Conservation (phyloP, 106 monocot genomes). For the Allium cepa region DNA sequence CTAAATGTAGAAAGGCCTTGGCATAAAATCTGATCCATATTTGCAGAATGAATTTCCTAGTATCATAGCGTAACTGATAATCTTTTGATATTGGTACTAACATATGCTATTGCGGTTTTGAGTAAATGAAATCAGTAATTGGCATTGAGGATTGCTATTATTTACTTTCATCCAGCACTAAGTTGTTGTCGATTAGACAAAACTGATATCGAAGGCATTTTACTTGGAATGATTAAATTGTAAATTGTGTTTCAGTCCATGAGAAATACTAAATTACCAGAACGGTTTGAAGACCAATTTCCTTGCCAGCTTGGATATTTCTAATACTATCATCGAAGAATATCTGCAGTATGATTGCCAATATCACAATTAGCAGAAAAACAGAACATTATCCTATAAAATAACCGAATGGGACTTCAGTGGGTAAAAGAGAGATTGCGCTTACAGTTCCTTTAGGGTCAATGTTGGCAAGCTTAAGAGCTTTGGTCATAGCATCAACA, state of each 20-base stretch:
- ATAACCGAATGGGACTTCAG: background rate
- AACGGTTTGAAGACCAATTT: constrained; percentile 77
- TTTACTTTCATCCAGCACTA: background rate
- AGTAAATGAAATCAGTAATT: background rate
- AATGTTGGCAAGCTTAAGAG: constrained; percentile 64
- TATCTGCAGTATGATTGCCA: constrained; percentile 26
- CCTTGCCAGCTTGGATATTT: constrained; percentile 69
- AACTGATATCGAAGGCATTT: background rate
- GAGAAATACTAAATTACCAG: constrained; percentile 37
- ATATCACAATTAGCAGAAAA: background rate
- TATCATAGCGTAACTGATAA: too few species aligned
- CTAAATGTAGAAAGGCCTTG: too few species aligned
- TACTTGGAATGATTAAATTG: background rate
- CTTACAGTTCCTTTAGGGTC: constrained; percentile 66
- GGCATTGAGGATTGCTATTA: background rate
- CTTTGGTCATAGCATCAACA: constrained; percentile 56
- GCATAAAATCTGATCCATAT: too few species aligned
- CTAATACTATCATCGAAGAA: constrained; percentile 92
- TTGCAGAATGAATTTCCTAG: too few species aligned
- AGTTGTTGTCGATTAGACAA: background rate
- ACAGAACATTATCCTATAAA: background rate
- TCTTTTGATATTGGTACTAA: background rate
- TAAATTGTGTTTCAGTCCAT: background rate
- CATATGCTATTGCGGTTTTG: background rate
- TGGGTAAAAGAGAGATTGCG: background rate